Base-by-base conservation (phyloP, 2,329 filamentous ascomycete species). In the Alternaria gansuensis region DNA sequence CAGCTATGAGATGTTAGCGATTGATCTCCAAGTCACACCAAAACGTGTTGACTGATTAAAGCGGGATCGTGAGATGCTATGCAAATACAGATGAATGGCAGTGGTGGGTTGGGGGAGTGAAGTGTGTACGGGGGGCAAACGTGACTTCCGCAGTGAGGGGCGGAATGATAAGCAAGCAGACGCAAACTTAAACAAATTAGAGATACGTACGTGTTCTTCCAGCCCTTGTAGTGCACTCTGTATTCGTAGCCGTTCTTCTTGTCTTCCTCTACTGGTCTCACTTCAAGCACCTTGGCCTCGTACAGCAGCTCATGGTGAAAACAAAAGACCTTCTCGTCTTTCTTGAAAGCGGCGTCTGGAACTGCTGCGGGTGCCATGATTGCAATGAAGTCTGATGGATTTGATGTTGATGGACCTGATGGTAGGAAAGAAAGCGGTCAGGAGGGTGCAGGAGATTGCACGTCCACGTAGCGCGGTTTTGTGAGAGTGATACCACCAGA, bases 251-350 rank as follows among this genome's bases (percentile, higher is more conserved):
- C 87, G 61, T 89, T 89, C 76, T 88, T 88, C 78, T 90, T 89
- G 43, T 82, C 82, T 6, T 81, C 76, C 60, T 89, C 86, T 72
- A 84, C 83, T 77, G 82, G 81, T 69, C 85, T 87, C 31, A 91
- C 84, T 65, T 97, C 93, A 65, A 96, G 87, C 51, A 99, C 89
- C 81, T 98, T 98, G 67, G 95, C 95, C 79, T 99, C 95, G 76
- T 99, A 99, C 51, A 99, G 87, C 80, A 98, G 88, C 74, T 98
- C 93, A 80, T 94, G 92, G 77, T 99, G 95, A 76, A 98, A 98
- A 82, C 95, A 99, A 31, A 98, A 87, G 36, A 96, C 93, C 75
- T 90, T 92, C 82, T 99, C 95, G 75, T 98, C 93, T 75, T 88
- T 89, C 60, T 80, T 80, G 73, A 86, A 90, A 65, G 80, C 78